Conservation (phyloP, 1,284 basidiomycete genomes). For the Sanghuangporus weigelae region DNA sequence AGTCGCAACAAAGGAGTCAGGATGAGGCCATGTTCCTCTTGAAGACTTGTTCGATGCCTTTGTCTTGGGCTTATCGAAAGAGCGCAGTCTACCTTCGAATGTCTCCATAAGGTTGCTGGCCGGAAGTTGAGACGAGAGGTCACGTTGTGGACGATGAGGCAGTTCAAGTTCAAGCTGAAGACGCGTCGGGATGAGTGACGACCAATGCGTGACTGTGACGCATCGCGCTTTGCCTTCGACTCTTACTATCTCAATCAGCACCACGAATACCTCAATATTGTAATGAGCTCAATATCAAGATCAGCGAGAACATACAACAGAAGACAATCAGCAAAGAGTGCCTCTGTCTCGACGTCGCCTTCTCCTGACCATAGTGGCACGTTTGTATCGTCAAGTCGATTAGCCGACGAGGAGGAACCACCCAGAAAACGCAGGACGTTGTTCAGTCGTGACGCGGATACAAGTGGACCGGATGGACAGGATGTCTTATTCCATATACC, state of each 20-base stretch:
- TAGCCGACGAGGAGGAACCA: not conserved
- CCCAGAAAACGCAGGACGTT: constrained; percentile 8
- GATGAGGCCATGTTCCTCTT: constrained; percentile 64
- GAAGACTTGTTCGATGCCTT: constrained; percentile 36
- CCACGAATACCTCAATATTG: not conserved
- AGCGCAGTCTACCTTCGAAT: constrained; percentile 27
- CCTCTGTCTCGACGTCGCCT: not conserved
- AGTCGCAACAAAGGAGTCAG: constrained; percentile 53
- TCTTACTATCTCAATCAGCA: not conserved
- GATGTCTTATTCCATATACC: not conserved
- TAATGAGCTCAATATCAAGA: constrained; percentile 3
- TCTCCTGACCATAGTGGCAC: not conserved
- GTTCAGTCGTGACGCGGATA: not conserved
- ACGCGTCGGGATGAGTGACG: not conserved
- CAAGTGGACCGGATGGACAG: not conserved
- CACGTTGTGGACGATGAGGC: not conserved
- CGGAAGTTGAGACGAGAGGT: not conserved
- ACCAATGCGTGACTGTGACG: not conserved
- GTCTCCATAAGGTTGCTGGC: constrained; percentile 10
- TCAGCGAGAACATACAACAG: constrained; percentile 12
- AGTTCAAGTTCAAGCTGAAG: not conserved
- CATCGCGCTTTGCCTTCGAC: not conserved
- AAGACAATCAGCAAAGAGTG: constrained; percentile 1
- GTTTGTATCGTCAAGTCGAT: not conserved
- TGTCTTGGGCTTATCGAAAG: constrained; percentile 48